Percentiles rank a stretch among this genome's conserved stretches.
Evolutionary conservation across 192 early-diverging fungal genomes (phyloP).

Genomic region (Dispira simplex): DNA sequence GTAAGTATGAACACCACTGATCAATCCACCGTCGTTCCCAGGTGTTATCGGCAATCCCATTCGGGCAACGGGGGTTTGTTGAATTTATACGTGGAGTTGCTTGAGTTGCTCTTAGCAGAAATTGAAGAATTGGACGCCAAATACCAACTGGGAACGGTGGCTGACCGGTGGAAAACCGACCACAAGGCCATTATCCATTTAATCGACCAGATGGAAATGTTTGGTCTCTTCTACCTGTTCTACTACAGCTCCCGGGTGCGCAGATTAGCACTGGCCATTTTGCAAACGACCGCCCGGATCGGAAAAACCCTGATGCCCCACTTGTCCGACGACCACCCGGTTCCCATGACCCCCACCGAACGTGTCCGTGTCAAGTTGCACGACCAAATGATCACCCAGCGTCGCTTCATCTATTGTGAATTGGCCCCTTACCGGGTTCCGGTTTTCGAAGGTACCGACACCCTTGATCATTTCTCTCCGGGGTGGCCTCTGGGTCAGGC

Average conservation of each 20-base stretch:
- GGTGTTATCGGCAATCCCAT: not conserved
- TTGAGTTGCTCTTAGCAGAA: constrained; percentile 27
- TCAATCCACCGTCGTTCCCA: not conserved
- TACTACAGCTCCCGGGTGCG: constrained; percentile 37
- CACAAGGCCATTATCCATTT: constrained; percentile 21
- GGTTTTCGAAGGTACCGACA: not conserved
- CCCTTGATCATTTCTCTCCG: not conserved
- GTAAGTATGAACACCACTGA: not conserved
- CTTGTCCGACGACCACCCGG: constrained; percentile 10
- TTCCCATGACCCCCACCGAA: constrained; percentile 5
- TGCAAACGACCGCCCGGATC: constrained; percentile 34
- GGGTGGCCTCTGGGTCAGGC: not conserved
- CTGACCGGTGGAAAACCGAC: constrained; percentile 22
- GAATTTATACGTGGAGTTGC: constrained; percentile 47
- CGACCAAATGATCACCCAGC: not conserved
- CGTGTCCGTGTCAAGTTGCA: not conserved
- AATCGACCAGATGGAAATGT: constrained; percentile 57
- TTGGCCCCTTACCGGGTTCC: not conserved
- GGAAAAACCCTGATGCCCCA: constrained; percentile 20
- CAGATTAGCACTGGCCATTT: constrained; percentile 37
- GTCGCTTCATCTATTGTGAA: not conserved
- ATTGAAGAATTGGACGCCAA: constrained; percentile 8
- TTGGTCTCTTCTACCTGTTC: constrained; percentile 57
- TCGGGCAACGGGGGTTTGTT: constrained; percentile 30
- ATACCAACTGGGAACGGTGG: constrained; percentile 16